Evolutionary conservation across 257 asterid species (phyloP), one percentile per base, ranked within the genome.

Genomic region (Solanum chmielewskii): DNA sequence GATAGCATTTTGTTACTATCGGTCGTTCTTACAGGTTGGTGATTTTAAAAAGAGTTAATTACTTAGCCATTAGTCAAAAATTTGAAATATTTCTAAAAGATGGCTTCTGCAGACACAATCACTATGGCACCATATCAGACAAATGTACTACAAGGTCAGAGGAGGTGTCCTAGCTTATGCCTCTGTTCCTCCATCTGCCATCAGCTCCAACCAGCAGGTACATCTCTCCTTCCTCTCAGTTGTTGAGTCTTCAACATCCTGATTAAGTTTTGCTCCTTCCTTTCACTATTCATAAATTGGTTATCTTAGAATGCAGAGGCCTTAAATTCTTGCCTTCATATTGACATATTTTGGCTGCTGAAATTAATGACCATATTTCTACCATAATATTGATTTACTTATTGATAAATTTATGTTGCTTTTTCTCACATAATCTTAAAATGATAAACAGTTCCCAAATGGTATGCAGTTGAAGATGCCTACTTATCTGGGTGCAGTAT

Each of bases 121-220:
- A 33, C 88, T 92, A 64, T 83, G 90, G 76, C 98, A 94, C 91
- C 98, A 96, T 83, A 88, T 93, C 39, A 92, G 98, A 88, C 97
- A 93, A 86, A 81, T 97, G 37, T 95, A 91, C 91, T 93, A 92
- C 96, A 97, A 93, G 87, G 90, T 94, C 90, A 92, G 97, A 91
- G 98, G 99, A 56, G 93, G 94, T 73, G 90, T 90, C 76, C 89
- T 94, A 88, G 85, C 96, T 84, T 94, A 96, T 89, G 90, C 98
- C 27, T 83, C 98, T 7, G 97, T 94, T 64, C 92, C 92, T 88
- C 89, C 98, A 83, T 85, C 98, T 89, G 90, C 94, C 39, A 87
- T 90, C 91, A 93, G 89, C 95, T 89, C 98, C 86, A 93, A 86
- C 89, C 99, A 90, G 90, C 98, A 91, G 98, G 99, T 97, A 87